Evolutionary conservation across 768 basidiomycete species (phyloP), one percentile per base, ranked within the genome.

Genomic region (Phanerochaete carnosa): DNA sequence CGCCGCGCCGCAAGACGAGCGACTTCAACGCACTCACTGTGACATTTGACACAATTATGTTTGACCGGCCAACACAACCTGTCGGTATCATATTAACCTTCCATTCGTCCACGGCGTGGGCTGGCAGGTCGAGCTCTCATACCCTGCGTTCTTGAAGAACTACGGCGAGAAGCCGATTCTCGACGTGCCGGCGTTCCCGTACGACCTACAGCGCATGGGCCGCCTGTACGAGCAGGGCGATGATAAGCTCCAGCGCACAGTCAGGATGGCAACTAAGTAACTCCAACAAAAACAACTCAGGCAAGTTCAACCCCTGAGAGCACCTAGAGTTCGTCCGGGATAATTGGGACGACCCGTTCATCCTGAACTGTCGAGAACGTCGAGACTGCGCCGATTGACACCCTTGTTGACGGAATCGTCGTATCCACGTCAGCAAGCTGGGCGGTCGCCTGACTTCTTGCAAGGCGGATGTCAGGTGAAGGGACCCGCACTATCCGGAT

Each of bases 61-160:
- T 92, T 32, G 90, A 89, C 25, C 92, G 88, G 88, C 2, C 89
- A 89, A 3, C 85, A 88, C 70, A 90, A 93, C 67, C 75, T 93
- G 57, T 79, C 83, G 52, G 79, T 72, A 2, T 76, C 83, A 0
- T 92, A 83, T n/a, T n/a, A n/a, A n/a, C 69, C 77, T 89, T 15
- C 90, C 90, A 6, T 89, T 91, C 68, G 64, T 66, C 0, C 84
- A 87, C 59, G 88, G 89, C 7, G 72, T 86, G 22, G 90, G 90
- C 7, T 73, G 77, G 43, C 87, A 90, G 67, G 79, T 89, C 26
- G 89, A 87, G 53, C 77, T 76, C 7, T 86, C 88, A 0, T 91
- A 94, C 68, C 92, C 92, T 0, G 88, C 82, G 13, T 93, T 92
- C 74, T 92, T 92, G 91, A 74, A 74, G 1, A 77, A 78, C 32